A percentile compares a stretch with the other conserved stretches of the same genome.
Evolutionary conservation across 2,329 filamentous ascomycete species (phyloP).

Genomic region (Xylaria sp.): DNA sequence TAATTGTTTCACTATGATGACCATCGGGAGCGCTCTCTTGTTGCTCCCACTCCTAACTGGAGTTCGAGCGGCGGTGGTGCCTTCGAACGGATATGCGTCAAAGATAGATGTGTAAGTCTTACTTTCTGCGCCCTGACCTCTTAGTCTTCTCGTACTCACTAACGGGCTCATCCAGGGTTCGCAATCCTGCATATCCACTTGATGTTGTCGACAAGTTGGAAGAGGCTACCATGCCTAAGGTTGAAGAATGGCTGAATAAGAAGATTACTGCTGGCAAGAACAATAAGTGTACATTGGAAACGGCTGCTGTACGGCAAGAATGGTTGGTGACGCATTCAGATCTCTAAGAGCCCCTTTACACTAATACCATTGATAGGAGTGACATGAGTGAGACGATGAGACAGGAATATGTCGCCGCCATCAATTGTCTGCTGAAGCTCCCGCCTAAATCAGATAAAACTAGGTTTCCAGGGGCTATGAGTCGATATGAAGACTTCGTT

Average conservation of each 20-base stretch:
- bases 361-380: constrained; percentile 42
- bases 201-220: constrained; percentile 48
- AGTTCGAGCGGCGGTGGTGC: constrained; percentile 35
- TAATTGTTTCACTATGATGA: constrained; percentile 40
- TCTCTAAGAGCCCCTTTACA: background rate
- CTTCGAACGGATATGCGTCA: constrained; percentile 34
- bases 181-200: constrained; percentile 47
- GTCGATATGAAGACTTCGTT: constrained; percentile 50
- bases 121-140: background rate
- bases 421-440: constrained; percentile 46
- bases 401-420: constrained; percentile 47
- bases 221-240: constrained; percentile 46
- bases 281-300: constrained; percentile 48
- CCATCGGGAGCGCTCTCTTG: constrained; percentile 39
- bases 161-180: constrained; percentile 34
- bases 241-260: constrained; percentile 43
- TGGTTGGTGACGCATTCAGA: constrained; percentile 40
- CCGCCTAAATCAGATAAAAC: constrained; percentile 42
- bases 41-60: constrained; percentile 44
- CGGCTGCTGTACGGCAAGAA: constrained; percentile 44
- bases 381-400: constrained; percentile 45
- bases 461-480: constrained; percentile 47
- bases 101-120: constrained; percentile 42
- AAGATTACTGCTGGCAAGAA: constrained; percentile 42
- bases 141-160: constrained; percentile 24